A percentile compares a stretch with the other conserved stretches of the same genome.
Evolutionary conservation across 2,329 filamentous ascomycete species (phyloP).

Genomic region (Exophiala lecanii-corni): DNA sequence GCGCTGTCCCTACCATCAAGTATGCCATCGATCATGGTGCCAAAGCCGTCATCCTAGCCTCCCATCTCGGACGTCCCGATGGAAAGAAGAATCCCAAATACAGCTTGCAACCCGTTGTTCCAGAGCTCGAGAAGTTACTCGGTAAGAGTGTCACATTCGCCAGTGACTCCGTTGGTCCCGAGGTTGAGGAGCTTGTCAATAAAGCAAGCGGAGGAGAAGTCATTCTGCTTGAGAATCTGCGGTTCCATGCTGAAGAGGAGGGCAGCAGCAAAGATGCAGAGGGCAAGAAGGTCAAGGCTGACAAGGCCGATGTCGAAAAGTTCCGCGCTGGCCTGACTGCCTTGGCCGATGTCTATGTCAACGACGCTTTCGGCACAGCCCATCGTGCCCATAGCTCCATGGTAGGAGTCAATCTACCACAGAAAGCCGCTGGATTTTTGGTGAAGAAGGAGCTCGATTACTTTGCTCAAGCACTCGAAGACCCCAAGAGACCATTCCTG

Average conservation of each 20-base stretch:
- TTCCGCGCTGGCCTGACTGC: constrained; percentile 95
- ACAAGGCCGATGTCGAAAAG: constrained; percentile 83
- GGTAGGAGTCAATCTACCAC: constrained; percentile 92
- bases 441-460: constrained; percentile 99
- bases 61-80: constrained; percentile 92
- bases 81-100: constrained; percentile 88
- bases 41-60: constrained; percentile 95
- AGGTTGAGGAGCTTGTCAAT: constrained; percentile 86
- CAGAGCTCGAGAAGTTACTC: constrained; percentile 86
- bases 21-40: constrained; percentile 85
- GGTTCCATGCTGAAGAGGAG: constrained; percentile 98
- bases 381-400: constrained; percentile 99
- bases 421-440: constrained; percentile 96
- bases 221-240: constrained; percentile 92
- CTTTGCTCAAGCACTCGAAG: constrained; percentile 95
- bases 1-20: constrained; percentile 92
- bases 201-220: constrained; percentile 76
- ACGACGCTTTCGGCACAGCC: constrained; percentile 97
- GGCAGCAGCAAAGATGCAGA: constrained; percentile 89
- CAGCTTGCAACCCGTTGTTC: constrained; percentile 85
- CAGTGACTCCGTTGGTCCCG: constrained; percentile 81
- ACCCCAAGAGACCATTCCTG: constrained; percentile 89
- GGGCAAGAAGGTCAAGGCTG: constrained; percentile 96
- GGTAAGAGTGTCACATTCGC: constrained; percentile 81
- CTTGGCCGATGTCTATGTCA: constrained; percentile 93